Percentiles rank a stretch among this genome's conserved stretches.
These are phyloP conservation scores for Hymenochaete sp. DNA, from an alignment of 1,284 basidiomycete species.

Conservation along the genomic window DNA sequence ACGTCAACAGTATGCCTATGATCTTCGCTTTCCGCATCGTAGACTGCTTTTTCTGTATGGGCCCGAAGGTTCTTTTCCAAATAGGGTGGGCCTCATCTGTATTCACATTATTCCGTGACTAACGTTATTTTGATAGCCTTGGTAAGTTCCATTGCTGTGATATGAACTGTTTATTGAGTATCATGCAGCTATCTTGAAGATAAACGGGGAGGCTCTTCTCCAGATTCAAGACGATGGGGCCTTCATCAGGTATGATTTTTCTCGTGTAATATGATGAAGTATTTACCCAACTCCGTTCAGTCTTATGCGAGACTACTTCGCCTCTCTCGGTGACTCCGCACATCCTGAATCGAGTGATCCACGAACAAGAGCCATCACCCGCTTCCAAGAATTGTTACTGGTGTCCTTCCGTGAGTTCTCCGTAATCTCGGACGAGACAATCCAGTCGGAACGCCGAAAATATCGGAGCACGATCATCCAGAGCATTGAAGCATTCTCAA, in stretches of 20 bases:
- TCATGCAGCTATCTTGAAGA: conserved; percentile 90
- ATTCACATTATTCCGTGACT: conserved; percentile 1
- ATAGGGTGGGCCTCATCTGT: conserved; percentile 58
- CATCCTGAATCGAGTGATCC: conserved; percentile 87
- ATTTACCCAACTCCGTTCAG: conserved; percentile 30
- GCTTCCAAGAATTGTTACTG: conserved; percentile 94
- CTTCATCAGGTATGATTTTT: conserved; percentile 73
- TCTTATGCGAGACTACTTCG: conserved; percentile 92
- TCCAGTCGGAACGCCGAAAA: conserved; percentile 77
- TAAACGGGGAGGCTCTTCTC: conserved; percentile 93
- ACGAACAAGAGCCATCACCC: conserved; percentile 88
- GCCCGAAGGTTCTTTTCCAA: conserved; percentile 97
- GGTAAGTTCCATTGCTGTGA: conserved; percentile 13
- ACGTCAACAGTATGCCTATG: conserved; percentile 99
- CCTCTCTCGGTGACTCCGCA: conserved; percentile 88
- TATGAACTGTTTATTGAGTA: conserved; percentile 1
- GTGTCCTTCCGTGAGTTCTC: conserved; percentile 98
- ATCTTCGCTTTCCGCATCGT: conserved; percentile 98
- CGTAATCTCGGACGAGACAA: conserved; percentile 93
- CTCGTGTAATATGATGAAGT: neutral
- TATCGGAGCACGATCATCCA: conserved; percentile 89
- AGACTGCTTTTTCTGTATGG: conserved; percentile 99
- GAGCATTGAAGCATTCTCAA: conserved; percentile 92
- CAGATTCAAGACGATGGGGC: conserved; percentile 95
- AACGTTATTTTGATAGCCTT: conserved; percentile 15